Evolutionary conservation across 116 monocot species (phyloP).

Genomic region (Iris pallida): DNA sequence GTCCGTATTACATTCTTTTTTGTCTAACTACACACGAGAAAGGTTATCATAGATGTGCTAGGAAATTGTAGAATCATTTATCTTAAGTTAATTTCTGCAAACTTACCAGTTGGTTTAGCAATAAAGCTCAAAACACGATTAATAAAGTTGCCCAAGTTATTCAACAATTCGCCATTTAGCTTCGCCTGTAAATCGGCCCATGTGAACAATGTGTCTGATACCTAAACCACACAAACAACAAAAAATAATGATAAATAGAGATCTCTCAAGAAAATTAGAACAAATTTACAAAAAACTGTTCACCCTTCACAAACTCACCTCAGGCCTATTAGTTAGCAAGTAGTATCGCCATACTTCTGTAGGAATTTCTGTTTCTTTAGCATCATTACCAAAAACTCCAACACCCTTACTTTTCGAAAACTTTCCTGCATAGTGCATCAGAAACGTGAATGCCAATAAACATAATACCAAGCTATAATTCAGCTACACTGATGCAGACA

Average conservation of each 20-base stretch:
- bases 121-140: slow-evolving; percentile 92
- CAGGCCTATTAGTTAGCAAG: slow-evolving; percentile 85
- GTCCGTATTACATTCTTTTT: too few species aligned
- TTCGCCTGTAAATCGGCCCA: slow-evolving; percentile 96
- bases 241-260: neutral
- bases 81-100: neutral
- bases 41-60: too few species aligned
- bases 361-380: slow-evolving; percentile 87
- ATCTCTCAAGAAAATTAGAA: neutral
- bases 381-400: slow-evolving; percentile 97
- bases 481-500: too few species aligned
- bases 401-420: slow-evolving; percentile 96
- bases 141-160: slow-evolving; percentile 89
- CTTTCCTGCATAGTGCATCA: slow-evolving; percentile 50
- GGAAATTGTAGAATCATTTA: neutral
- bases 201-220: slow-evolving; percentile 92
- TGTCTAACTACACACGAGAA: too few species aligned
- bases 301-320: slow-evolving; percentile 42
- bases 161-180: slow-evolving; percentile 78
- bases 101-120: slow-evolving; percentile 84
- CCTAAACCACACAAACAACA: slow-evolving; percentile 38
- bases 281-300: neutral
- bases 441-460: neutral
- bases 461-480: too few species aligned
- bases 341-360: slow-evolving; percentile 97